Evolutionary conservation across 73 alveolate species (phyloP).

Genomic region (Loxodes magnus): DNA sequence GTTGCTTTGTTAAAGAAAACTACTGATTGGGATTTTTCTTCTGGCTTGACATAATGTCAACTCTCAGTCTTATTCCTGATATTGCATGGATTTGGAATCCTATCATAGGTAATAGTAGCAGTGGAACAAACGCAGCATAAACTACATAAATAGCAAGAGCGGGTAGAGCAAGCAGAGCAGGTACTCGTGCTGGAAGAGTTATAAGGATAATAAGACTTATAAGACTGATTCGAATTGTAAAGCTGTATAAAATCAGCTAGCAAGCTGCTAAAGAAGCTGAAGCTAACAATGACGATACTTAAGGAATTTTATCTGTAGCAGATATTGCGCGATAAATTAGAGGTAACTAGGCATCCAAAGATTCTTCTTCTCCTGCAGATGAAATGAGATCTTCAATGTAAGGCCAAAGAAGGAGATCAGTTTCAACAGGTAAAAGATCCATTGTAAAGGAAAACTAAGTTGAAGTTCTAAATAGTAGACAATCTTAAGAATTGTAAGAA

Average conservation of each 20-base stretch:
- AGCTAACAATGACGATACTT: neutral
- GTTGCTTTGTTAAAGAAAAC: constrained; percentile 4
- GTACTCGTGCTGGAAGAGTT: constrained; percentile 46
- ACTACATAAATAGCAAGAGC: constrained; percentile 61
- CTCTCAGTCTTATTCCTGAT: constrained; percentile 53
- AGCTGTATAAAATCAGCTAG: constrained; percentile 24
- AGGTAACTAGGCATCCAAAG: neutral
- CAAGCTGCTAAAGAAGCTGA: neutral
- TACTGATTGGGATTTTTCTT: constrained; percentile 40
- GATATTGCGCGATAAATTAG: too few relatives aligned
- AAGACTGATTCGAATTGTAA: constrained; percentile 43
- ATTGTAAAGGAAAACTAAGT: too few relatives aligned
- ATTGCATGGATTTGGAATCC: constrained; percentile 61
- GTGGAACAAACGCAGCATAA: constrained; percentile 27
- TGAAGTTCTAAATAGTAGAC: too few relatives aligned
- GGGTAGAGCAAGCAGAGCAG: constrained; percentile 66
- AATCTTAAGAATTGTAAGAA: too few relatives aligned
- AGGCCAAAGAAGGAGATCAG: too few relatives aligned
- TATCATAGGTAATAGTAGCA: constrained; percentile 27
- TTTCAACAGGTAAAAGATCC: too few relatives aligned
- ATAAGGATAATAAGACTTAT: constrained; percentile 36
- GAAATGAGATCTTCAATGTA: too few relatives aligned
- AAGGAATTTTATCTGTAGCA: constrained; percentile 9
- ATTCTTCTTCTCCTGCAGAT: neutral
- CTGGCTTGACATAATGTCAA: constrained; percentile 61